These are phyloP conservation scores for Tilletiaria anomala DNA, from an alignment of 1,284 basidiomycete species.

Conservation along the genomic window DNA sequence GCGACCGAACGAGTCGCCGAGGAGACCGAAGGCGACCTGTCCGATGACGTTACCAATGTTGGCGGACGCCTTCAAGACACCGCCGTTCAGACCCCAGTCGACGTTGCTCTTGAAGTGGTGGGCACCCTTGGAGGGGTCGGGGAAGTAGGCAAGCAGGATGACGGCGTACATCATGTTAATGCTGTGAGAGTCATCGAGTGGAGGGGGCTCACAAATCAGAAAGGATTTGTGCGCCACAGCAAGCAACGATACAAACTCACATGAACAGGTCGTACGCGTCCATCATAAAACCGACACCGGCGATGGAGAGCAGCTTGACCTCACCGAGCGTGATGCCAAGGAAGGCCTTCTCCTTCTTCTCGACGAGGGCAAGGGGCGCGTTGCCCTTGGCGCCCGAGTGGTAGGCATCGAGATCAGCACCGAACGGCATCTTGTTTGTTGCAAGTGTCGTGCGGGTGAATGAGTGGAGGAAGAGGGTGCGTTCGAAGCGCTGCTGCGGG, in stretches of 20 bases:
- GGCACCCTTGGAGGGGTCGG: background rate
- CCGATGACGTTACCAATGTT: conserved; percentile 35
- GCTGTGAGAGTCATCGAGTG: no score
- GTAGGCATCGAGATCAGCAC: conserved; percentile 29
- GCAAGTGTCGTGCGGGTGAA: no score
- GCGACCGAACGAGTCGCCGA: conserved; percentile 33
- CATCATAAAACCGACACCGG: conserved; percentile 36
- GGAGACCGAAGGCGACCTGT: conserved; percentile 32
- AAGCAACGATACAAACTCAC: no score
- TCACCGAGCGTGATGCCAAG: conserved; percentile 27
- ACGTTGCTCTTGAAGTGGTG: no score
- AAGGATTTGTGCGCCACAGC: no score
- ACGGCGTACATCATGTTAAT: conserved; percentile 35
- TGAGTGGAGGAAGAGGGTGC: no score
- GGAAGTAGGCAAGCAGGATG: conserved; percentile 27
- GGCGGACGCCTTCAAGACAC: conserved; percentile 34
- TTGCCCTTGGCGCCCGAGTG: conserved; percentile 11
- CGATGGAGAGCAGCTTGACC: conserved; percentile 29
- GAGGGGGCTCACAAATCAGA: no score
- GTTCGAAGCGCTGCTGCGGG: no score
- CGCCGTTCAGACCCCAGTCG: conserved; percentile 31
- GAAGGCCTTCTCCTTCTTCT: conserved; percentile 18
- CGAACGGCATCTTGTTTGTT: conserved; percentile 20
- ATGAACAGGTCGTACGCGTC: conserved; percentile 14
- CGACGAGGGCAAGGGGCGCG: conserved; percentile 24